A percentile compares a stretch with the other conserved stretches of the same genome.
These are phyloP conservation scores for Verruconis gallopava DNA, from an alignment of 2,329 filamentous ascomycete species.

Conservation along the genomic window DNA sequence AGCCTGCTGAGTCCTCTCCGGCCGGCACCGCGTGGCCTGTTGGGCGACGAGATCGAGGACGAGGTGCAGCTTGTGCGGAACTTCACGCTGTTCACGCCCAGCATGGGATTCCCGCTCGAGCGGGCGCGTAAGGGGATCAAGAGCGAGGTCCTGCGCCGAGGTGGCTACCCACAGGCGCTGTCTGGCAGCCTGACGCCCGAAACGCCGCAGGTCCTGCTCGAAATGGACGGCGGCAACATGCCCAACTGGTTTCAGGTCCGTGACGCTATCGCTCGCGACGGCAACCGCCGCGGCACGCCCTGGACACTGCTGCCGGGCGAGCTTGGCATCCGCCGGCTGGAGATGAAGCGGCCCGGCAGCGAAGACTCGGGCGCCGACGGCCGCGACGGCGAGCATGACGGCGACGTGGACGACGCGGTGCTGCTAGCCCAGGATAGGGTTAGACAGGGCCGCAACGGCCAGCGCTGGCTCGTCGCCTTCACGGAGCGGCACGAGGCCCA, in stretches of 20 bases:
- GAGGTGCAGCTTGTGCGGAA: constrained; percentile 23
- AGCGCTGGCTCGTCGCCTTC: constrained; percentile 34
- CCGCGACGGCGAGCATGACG: background rate
- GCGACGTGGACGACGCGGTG: background rate
- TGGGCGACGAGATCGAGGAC: constrained; percentile 27
- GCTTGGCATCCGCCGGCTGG: background rate
- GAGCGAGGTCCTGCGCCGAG: background rate
- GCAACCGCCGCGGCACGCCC: background rate
- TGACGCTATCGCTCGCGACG: constrained; percentile 1
- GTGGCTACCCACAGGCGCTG: constrained; percentile 7
- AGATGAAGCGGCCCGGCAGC: background rate
- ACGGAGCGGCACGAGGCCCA: constrained; percentile 36
- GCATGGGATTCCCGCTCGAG: constrained; percentile 10
- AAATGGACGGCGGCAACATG: constrained; percentile 1
- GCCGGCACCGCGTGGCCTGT: constrained; percentile 20
- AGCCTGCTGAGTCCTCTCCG: constrained; percentile 23
- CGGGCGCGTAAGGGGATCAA: background rate
- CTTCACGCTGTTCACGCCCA: constrained; percentile 35
- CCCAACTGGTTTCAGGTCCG: constrained; percentile 7
- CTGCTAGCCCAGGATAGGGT: background rate
- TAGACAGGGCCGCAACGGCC: constrained; percentile 13
- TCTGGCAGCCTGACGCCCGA: background rate
- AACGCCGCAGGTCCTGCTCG: constrained; percentile 6
- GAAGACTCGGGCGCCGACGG: background rate
- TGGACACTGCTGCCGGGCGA: constrained; percentile 6